phyloP scores from a whole-genome alignment of 495 filamentous ascomycete genomes.

The Penicillium canescens region DNA sequence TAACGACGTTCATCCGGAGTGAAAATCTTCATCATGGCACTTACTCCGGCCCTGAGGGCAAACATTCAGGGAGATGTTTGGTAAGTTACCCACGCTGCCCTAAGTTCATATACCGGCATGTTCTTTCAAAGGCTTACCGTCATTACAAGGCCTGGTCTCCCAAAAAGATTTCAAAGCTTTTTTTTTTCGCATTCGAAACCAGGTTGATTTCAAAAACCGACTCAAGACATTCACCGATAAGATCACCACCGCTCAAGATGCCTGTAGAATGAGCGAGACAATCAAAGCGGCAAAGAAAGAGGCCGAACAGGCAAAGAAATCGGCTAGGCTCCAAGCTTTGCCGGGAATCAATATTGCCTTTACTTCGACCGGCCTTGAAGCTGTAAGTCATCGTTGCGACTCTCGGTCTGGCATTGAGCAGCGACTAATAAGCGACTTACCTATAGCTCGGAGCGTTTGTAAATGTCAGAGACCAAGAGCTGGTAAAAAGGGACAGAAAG shows the following conservation, averaged over 20 bases:
- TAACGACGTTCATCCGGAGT: not conserved
- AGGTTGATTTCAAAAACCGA: constrained; percentile 8
- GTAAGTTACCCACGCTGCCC: not conserved
- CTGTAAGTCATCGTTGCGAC: not conserved
- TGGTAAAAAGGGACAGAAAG: constrained; percentile 2
- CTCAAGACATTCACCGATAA: constrained; percentile 5
- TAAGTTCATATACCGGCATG: not conserved
- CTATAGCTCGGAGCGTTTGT: constrained; percentile 2
- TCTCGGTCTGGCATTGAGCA: too few species aligned
- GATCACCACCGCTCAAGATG: constrained; percentile 1
- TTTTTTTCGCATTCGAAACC: constrained; percentile 14
- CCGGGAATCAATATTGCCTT: constrained; percentile 13
- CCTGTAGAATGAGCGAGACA: constrained; percentile 3
- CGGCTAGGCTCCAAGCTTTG: constrained; percentile 3
- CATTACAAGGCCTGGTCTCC: constrained; percentile 12
- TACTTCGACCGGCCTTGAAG: constrained; percentile 10
- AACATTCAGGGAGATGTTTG: constrained; percentile 20
- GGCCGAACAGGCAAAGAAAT: not conserved
- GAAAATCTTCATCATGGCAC: not conserved
- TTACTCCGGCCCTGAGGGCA: constrained; percentile 1
- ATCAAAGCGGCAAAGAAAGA: not conserved
- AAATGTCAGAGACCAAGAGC: not conserved
- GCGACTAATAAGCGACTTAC: not conserved
- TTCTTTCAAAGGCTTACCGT: not conserved
- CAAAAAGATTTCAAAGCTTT: constrained; percentile 14